Conservation (phyloP, 2,329 filamentous ascomycete genomes). For the Magnaporthales sp. region DNA sequence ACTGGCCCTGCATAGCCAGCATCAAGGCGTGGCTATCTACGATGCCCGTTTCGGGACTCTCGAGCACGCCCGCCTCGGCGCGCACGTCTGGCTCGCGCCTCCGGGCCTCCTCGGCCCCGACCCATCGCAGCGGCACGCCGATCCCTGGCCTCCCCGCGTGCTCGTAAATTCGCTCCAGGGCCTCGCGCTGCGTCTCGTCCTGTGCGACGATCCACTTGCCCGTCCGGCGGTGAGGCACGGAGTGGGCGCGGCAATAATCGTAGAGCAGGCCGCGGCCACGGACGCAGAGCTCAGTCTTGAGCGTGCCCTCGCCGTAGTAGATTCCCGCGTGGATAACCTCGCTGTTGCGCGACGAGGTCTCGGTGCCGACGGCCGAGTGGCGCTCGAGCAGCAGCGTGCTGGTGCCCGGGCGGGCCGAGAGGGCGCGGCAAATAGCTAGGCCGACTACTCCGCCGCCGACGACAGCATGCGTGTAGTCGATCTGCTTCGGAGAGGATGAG, state of each 20-base stretch:
- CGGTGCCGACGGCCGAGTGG: conserved; percentile 66
- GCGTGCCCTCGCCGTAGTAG: conserved; percentile 69
- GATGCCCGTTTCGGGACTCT: conserved; percentile 81
- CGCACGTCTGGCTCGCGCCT: conserved; percentile 66
- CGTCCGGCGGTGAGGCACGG: conserved; percentile 63
- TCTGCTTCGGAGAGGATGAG: conserved; percentile 19
- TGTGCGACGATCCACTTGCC: conserved; percentile 97
- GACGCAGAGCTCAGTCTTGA: conserved; percentile 82
- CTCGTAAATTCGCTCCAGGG: conserved; percentile 42
- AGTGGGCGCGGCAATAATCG: conserved; percentile 57
- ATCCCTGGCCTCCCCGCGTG: conserved; percentile 25
- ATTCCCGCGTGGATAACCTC: conserved; percentile 96
- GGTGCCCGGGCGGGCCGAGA: conserved; percentile 49
- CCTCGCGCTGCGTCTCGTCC: conserved; percentile 58
- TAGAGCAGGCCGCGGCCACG: conserved; percentile 72
- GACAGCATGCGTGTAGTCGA: conserved; percentile 40
- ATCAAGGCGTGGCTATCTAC: conserved; percentile 82
- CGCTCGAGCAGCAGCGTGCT: conserved; percentile 66
- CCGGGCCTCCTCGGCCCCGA: conserved; percentile 52
- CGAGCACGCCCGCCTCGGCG: conserved; percentile 66
- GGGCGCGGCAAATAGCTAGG: conserved; percentile 65
- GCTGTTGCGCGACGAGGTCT: conserved; percentile 84
- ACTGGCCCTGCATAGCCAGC: conserved; percentile 66
- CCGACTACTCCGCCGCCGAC: conserved; percentile 63
- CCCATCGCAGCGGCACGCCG: conserved; percentile 57